Base-by-base conservation (phyloP, 306 rosid genomes). In the Quercus cerris region DNA sequence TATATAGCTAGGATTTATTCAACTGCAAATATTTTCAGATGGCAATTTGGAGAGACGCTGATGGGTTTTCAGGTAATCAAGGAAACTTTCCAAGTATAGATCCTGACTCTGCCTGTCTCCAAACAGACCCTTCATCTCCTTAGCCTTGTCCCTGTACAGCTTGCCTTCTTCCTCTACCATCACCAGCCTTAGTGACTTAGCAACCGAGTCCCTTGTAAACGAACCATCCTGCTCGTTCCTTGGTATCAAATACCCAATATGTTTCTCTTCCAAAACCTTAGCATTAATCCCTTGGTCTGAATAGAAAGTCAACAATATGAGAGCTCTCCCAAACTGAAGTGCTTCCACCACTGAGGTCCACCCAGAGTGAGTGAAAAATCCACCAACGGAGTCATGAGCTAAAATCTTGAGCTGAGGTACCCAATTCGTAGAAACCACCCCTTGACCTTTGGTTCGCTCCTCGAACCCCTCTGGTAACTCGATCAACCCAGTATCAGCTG, bases 381-480 rank as follows among this genome's bases (percentile, higher is more conserved):
- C 92, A 1, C 88, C 91, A 1, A 90, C 20, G 0, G 91, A 85
- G 4, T 61, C 78, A 72, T 90, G 92, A 11, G 80, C 92, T 75
- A 90, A 74, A 19, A 90, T 86, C 78, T 76, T 87, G 41, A 78
- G 35, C 70, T 91, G 91, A 18, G 93, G 93, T 27, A 80, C 90
- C 95, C 95, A 91, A 30, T 5, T 75, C 46, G 38, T 82, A 87
- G 89, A 91, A 4, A 89, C 84, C 10, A 86, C 5, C 0, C 91
- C 93, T 3, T 73, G 86, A 25, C 70, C 88, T 54, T 76, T 73
- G 71, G 77, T 84, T 46, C 89, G 75, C 28, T 83, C 87, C 73
- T 87, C 85, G 5, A 91, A 91, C 31, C 91, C 90, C 2, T 83
- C 78, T 4, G 90, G 93, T 59, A 91, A 71, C 81, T 79, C 76